Evolutionary conservation across 1,284 basidiomycete genomes (phyloP).

Genomic region (Laetiporus sulphureus): DNA sequence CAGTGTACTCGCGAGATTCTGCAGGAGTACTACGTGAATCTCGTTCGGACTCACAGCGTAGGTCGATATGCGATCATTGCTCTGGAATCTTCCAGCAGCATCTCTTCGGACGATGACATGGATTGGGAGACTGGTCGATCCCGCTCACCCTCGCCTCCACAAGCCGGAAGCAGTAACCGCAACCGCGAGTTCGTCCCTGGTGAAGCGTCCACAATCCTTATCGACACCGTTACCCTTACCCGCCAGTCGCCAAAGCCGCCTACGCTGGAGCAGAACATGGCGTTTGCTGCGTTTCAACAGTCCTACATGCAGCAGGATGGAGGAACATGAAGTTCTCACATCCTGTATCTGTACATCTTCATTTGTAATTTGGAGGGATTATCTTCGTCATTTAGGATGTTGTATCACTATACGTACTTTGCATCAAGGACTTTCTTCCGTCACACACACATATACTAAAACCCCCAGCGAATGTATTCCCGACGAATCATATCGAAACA

Average conservation of each 20-base stretch:
- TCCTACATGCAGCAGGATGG: slow-evolving; percentile 14
- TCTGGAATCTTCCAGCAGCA: slow-evolving; percentile 31
- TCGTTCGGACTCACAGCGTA: slow-evolving; percentile 67
- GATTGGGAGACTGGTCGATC: slow-evolving; percentile 48
- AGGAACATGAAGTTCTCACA: not conserved
- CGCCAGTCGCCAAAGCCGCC: slow-evolving; percentile 46
- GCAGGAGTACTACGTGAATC: slow-evolving; percentile 81
- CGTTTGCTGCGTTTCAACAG: slow-evolving; percentile 61
- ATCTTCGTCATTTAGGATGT: too few species aligned
- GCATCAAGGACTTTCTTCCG: too few species aligned
- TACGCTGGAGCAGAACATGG: slow-evolving; percentile 77
- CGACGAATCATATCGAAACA: slow-evolving; percentile 21
- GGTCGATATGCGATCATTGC: slow-evolving; percentile 51
- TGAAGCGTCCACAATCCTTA: slow-evolving; percentile 46
- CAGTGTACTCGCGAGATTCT: slow-evolving; percentile 77
- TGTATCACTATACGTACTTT: too few species aligned
- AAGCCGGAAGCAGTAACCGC: slow-evolving; percentile 1
- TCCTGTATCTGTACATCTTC: slow-evolving; percentile 4
- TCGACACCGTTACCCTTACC: slow-evolving; percentile 43
- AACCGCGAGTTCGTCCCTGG: slow-evolving; percentile 15
- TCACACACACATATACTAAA: too few species aligned
- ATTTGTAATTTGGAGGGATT: too few species aligned
- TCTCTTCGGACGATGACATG: slow-evolving; percentile 50
- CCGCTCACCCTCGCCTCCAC: slow-evolving; percentile 43
- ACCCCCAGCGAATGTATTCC: slow-evolving; percentile 23